Evolutionary conservation across 176 grass and related monocot genomes (phyloP), one percentile per base, ranked within the genome.

Genomic region (Puya raimondii): DNA sequence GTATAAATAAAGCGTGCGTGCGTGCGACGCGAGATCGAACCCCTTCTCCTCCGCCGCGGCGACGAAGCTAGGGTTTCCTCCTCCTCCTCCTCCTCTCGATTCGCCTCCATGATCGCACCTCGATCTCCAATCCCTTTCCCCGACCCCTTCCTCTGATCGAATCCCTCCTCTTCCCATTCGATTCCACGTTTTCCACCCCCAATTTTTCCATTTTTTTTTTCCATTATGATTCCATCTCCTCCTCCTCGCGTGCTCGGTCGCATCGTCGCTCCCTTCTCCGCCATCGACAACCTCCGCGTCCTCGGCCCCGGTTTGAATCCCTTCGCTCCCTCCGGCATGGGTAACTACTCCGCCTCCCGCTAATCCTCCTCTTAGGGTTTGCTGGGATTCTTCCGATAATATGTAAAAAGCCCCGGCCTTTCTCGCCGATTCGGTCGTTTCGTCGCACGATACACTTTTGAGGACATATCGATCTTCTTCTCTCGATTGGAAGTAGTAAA

Each of bases 271-370:
- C 18, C 16, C 70, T 15, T 87, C 76, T 54, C 81, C 33, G 14
- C 72, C 64, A 65, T 80, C 79, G 64, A 81, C 68, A 96, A 87
- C 64, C 83, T 83, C 52, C 88, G 88, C 57, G 88, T 69, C 42
- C 81, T 96, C 76, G 88, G 92, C 56, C 92, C 92, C 22, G 88
- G 92, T 5, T 76, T 96, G 79, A 96, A 96, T 96, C 92, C 92
- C 70, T 96, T 96, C 4, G 86, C 89, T 4, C 93, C 89, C 65
- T 69, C 72, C 59, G 83, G 86, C 83, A 97, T 97, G 93, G 89
- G 86, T 26, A 97, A 92, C 84, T 92, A 92, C 81, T 69, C 70
- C 3, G 72, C 72, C 48, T 88, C 89, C 69, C 86, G 89, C 77
- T 97, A 88, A 87, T 23, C 69, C 23, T 16, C 25, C 66, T 72